Evolutionary conservation across 345 rosid species (phyloP), one percentile per base, ranked within the genome.

Genomic region (Bretschneidera sinensis): DNA sequence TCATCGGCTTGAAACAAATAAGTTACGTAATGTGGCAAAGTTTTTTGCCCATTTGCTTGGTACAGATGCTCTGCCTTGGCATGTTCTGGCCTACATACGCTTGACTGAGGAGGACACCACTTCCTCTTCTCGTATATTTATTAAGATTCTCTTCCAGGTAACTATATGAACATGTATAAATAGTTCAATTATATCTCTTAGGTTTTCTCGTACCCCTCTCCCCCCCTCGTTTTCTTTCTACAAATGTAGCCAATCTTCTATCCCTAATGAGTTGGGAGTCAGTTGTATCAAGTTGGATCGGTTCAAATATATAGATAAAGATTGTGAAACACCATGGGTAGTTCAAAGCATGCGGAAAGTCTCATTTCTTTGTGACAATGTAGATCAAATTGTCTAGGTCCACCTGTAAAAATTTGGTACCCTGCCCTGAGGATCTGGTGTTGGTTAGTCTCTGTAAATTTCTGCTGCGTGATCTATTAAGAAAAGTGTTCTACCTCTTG

Each of bases 111-210:
- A 90, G 77, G 97, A 94, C 62, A 90, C 92, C 10, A 90, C 99
- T 61, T 94, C 97, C 18, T 90, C 95, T 1, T 90, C 96, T 0
- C 87, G 96, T 59, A 90, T 94, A 53, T 94, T 94, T 68, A 88
- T 94, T 63, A 90, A 94, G 85, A 94, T 88, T 69, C 99, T 94
- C 43, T 94, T 94, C 69, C 90, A 92, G 97, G 98, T 89, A 70
- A 68, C 59, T 63, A 57, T 24, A 60, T 19, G 51, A 35, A 9
- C 22, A 14, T 14, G 23, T 35, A 10, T 17, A 45, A 23, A 48
- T 35, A 31, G 4, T 11, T 39, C 45, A 39, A 11, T 9, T 39
- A 11, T 39, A 14, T 39, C 45, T 39, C 15, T 7, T 11, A 5
- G 10, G 11, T 28, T 11, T 39, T 7, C 16, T 28, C 33, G 33